Evolutionary conservation across 345 rosid species (phyloP).

Genomic region (Hypericum perforatum): DNA sequence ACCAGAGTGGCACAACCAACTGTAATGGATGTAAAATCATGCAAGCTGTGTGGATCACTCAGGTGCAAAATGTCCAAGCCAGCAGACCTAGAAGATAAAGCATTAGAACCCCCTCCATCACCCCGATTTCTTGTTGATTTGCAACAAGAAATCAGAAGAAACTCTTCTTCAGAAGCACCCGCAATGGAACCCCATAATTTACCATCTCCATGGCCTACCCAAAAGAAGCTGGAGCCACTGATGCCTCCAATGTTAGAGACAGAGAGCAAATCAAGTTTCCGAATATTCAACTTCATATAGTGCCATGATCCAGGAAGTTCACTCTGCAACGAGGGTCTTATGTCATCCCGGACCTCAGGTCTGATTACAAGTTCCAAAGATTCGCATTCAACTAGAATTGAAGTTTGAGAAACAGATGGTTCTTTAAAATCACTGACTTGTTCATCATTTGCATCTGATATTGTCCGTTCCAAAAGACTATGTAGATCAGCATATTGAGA

Average conservation of each 20-base stretch:
- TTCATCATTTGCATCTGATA: constrained; percentile 27
- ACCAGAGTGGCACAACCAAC: constrained; percentile 71
- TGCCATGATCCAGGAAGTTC: constrained; percentile 92
- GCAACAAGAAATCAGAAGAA: constrained; percentile 72
- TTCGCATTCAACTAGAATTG: constrained; percentile 67
- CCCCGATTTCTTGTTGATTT: constrained; percentile 84
- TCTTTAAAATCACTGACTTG: constrained; percentile 20
- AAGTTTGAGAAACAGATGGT: constrained; percentile 36
- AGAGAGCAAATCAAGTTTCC: constrained; percentile 46
- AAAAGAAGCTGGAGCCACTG: constrained; percentile 49
- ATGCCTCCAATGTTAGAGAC: constrained; percentile 70
- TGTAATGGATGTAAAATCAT: constrained; percentile 45
- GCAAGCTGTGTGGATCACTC: constrained; percentile 41
- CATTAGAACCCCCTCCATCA: constrained; percentile 93
- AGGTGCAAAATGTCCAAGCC: constrained; percentile 70
- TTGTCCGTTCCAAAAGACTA: constrained; percentile 39
- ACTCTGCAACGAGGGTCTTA: constrained; percentile 49
- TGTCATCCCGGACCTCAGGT: constrained; percentile 40
- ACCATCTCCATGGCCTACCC: constrained; percentile 82
- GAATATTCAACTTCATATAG: constrained; percentile 48
- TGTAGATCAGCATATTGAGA: constrained; percentile 38
- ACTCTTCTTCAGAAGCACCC: constrained; percentile 40
- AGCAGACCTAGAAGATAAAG: constrained; percentile 67
- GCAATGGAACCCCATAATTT: constrained; percentile 63
- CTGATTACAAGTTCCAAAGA: constrained; percentile 55